A percentile compares a stretch with the other conserved stretches of the same genome.
Evolutionary conservation across 2,329 filamentous ascomycete species (phyloP).

Genomic region (Neopestalotiopsis sp.): DNA sequence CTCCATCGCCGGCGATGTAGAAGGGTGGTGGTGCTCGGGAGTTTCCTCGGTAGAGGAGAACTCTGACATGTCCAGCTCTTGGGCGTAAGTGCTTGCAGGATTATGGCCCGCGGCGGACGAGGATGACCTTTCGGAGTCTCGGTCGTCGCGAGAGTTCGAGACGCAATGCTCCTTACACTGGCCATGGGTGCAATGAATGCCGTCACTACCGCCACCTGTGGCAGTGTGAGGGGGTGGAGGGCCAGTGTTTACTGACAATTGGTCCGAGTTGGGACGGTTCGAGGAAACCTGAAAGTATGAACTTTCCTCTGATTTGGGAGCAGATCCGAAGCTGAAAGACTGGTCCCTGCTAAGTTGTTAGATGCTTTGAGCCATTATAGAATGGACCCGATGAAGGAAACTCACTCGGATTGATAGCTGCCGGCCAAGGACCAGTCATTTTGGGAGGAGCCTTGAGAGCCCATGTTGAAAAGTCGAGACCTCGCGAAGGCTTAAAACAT

Average conservation of each 20-base stretch:
- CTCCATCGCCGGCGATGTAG: conserved; percentile 12
- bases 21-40: neutral
- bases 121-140: no score
- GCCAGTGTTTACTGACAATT: neutral
- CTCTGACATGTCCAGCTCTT: neutral
- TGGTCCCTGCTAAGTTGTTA: no score
- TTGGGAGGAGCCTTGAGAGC: neutral
- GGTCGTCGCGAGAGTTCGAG: neutral
- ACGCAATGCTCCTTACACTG: neutral
- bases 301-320: neutral
- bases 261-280: neutral
- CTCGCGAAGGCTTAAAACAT: no score
- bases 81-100: no score
- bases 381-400: no score
- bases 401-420: neutral
- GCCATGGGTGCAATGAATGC: neutral
- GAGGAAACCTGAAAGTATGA: neutral
- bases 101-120: no score
- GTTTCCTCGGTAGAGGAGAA: neutral
- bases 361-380: no score
- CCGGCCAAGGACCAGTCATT: neutral
- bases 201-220: neutral
- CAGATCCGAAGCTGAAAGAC: neutral
- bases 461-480: neutral
- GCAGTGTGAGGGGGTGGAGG: neutral